phyloP scores from a whole-genome alignment of 208 protist genomes.

The Trypanosomatidae sp. region DNA sequence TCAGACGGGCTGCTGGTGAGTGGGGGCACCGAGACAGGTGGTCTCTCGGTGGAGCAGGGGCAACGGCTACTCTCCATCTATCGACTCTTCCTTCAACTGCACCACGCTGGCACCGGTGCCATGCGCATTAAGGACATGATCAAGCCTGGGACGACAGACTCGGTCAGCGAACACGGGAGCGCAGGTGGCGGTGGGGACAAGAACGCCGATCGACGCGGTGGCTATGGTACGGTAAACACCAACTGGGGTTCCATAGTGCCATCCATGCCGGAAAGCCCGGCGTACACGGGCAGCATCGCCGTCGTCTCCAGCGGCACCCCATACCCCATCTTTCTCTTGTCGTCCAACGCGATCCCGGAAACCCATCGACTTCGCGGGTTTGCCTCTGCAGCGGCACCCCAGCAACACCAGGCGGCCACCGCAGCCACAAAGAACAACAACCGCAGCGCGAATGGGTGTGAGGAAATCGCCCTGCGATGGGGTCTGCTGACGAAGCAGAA shows the following conservation, averaged over 20 bases:
- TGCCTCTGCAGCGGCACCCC: neutral
- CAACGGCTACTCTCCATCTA: slow-evolving; percentile 60
- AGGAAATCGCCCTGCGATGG: slow-evolving; percentile 30
- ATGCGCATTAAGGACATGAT: slow-evolving; percentile 28
- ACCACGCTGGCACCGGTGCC: slow-evolving; percentile 25
- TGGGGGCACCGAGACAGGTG: neutral
- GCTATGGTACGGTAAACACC: neutral
- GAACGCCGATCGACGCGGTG: slow-evolving; percentile 1
- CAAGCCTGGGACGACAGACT: slow-evolving; percentile 9
- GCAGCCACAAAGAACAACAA: slow-evolving; percentile 25
- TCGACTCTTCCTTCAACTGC: slow-evolving; percentile 65
- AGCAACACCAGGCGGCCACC: neutral
- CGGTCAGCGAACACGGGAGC: neutral
- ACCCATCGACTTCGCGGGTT: slow-evolving; percentile 31
- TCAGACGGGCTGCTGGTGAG: slow-evolving; percentile 37
- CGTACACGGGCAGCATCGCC: slow-evolving; percentile 22
- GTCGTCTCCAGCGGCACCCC: slow-evolving; percentile 19
- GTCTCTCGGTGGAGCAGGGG: slow-evolving; percentile 28
- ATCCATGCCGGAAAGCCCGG: slow-evolving; percentile 5
- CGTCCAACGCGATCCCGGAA: slow-evolving; percentile 23
- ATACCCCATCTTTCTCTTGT: slow-evolving; percentile 28
- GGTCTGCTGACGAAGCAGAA: slow-evolving; percentile 19
- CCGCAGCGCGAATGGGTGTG: slow-evolving; percentile 27
- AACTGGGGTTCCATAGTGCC: slow-evolving; percentile 11
- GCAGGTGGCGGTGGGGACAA: neutral